phyloP scores from a whole-genome alignment of 768 basidiomycete genomes.

The Leucocoprinus birnbaumii region DNA sequence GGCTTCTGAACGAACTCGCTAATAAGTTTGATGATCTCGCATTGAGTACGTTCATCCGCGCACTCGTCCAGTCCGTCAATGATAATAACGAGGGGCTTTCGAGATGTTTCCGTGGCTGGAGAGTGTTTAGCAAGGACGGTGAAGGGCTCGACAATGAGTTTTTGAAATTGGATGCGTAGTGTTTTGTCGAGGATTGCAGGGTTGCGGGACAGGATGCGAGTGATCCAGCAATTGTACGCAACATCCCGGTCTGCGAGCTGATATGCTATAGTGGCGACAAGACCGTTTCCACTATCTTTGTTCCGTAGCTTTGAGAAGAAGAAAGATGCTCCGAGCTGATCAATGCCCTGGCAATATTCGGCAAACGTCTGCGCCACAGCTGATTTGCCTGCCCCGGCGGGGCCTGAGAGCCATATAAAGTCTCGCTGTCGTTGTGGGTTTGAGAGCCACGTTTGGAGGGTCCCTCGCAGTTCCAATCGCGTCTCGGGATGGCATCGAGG shows the following conservation, averaged over 20 bases:
- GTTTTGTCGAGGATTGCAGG: neutral
- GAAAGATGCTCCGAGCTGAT: conserved; percentile 4
- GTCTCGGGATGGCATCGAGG: neutral
- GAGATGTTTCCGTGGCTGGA: neutral
- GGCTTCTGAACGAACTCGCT: neutral
- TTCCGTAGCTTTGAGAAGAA: neutral
- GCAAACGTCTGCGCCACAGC: conserved; percentile 7
- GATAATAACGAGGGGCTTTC: neutral
- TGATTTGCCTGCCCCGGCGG: conserved; percentile 10
- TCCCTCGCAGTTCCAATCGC: neutral
- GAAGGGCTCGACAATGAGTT: conserved; percentile 3
- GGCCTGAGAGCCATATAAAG: neutral
- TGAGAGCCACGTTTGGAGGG: neutral
- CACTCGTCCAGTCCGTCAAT: conserved; percentile 8
- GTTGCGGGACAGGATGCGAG: neutral
- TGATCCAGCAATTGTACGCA: neutral
- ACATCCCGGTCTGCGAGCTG: neutral
- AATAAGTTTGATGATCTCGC: neutral
- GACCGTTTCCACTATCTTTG: neutral
- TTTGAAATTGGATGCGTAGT: neutral
- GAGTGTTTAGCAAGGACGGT: neutral
- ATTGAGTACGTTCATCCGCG: neutral
- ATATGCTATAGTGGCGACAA: conserved; percentile 2
- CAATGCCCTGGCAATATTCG: neutral
- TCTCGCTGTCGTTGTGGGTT: neutral